Evolutionary conservation across 1,284 basidiomycete species (phyloP).

Genomic region (Amylostereum areolatum): DNA sequence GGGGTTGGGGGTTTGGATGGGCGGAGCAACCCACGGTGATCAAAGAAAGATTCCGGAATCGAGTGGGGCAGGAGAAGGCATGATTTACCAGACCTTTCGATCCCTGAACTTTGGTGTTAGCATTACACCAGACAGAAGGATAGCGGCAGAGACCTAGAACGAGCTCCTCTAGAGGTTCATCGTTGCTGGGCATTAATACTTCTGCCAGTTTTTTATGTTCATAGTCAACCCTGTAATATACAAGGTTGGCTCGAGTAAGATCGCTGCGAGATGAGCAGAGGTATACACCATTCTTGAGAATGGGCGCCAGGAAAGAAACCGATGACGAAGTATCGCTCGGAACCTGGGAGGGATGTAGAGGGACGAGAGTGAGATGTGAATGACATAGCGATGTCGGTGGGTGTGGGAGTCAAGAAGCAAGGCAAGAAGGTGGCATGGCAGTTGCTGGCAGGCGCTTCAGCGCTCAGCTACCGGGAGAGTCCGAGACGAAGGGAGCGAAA

Average conservation of each 20-base stretch:
- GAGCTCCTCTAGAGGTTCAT: slow-evolving; percentile 10
- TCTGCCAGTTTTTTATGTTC: slow-evolving; percentile 8
- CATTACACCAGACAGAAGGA: not conserved
- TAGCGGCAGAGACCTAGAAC: slow-evolving; percentile 14
- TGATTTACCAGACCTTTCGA: slow-evolving; percentile 26
- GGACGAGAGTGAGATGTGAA: no score
- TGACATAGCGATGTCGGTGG: no score
- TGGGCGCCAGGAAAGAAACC: no score
- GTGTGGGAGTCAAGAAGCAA: no score
- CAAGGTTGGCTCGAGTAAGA: not conserved
- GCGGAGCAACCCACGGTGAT: slow-evolving; percentile 3
- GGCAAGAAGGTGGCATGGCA: no score
- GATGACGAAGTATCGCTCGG: no score
- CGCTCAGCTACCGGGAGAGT: no score
- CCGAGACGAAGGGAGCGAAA: no score
- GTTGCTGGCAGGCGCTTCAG: no score
- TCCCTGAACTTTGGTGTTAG: slow-evolving; percentile 15
- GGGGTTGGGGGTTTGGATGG: slow-evolving; percentile 1
- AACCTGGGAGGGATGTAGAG: no score
- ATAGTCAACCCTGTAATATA: slow-evolving; percentile 6
- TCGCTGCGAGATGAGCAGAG: no score
- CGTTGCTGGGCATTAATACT: slow-evolving; percentile 4
- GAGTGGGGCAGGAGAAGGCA: slow-evolving; percentile 22
- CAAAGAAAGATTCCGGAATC: slow-evolving; percentile 7
- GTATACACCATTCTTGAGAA: no score